phyloP scores from a whole-genome alignment of 2,329 filamentous ascomycete species.

The Fusarium illudens region DNA sequence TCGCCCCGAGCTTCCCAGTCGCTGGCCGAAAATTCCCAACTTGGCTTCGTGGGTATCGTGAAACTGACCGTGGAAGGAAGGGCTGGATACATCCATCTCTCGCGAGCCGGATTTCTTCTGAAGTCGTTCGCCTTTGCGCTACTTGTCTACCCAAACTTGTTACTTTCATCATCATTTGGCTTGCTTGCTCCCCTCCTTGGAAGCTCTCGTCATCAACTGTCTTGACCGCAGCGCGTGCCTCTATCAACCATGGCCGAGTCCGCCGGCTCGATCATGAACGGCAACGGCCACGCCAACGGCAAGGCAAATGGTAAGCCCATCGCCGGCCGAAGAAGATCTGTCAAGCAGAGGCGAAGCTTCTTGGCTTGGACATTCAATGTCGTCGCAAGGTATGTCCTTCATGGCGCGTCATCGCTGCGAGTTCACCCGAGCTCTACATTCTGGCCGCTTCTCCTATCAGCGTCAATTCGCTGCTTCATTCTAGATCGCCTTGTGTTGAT shows the following conservation, averaged over 20 bases:
- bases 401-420: conserved; percentile 8
- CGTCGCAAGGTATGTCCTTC: conserved; percentile 60
- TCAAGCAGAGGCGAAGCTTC: conserved; percentile 42
- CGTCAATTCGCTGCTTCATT: not conserved
- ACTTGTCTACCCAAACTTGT: conserved; percentile 6
- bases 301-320: conserved; percentile 43
- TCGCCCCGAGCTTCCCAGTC: conserved; percentile 18
- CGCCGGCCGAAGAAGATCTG: conserved; percentile 30
- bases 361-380: conserved; percentile 55
- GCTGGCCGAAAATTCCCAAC: conserved; percentile 24
- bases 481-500: not conserved
- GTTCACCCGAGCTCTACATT: not conserved
- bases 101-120: conserved; percentile 19
- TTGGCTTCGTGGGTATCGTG: conserved; percentile 15
- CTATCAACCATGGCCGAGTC: conserved; percentile 48
- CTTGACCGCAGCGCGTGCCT: conserved; percentile 27
- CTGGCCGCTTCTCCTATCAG: conserved; percentile 12
- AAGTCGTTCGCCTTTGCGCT: conserved; percentile 7
- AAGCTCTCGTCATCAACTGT: conserved; percentile 13
- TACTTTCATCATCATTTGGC: conserved; percentile 15
- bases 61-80: conserved; percentile 22
- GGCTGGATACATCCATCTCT: conserved; percentile 10
- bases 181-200: conserved; percentile 17
- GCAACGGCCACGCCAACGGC: conserved; percentile 52
- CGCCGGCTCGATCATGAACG: conserved; percentile 45